Evolutionary conservation across 345 rosid species (phyloP).

Genomic region (Salix viminalis): DNA sequence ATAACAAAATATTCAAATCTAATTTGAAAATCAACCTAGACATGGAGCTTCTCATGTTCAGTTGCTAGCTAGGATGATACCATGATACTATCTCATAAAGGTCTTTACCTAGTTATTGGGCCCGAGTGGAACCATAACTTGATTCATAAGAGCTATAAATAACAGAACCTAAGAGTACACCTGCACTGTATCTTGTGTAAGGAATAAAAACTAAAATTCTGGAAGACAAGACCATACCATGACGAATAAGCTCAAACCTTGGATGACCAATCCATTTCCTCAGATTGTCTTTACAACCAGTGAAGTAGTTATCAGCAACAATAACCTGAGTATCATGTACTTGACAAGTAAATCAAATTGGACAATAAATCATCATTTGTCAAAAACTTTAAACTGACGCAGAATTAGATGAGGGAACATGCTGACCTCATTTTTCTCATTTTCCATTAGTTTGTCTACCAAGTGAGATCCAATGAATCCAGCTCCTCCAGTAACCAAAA

Average conservation of each 20-base stretch:
- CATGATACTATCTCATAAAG: not conserved
- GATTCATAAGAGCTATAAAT: not conserved
- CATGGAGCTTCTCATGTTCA: no score
- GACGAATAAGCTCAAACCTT: conserved; percentile 94
- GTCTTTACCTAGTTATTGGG: not conserved
- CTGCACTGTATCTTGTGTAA: not conserved
- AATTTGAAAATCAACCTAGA: not conserved
- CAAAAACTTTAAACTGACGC: no score
- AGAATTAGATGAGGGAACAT: not conserved
- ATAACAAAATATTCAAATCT: not conserved
- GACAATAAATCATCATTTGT: not conserved
- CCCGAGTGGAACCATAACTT: not conserved
- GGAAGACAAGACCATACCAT: conserved; percentile 47
- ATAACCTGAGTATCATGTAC: conserved; percentile 46
- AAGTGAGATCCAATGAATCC: conserved; percentile 96
- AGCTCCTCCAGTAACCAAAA: conserved; percentile 93
- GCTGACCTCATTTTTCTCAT: conserved; percentile 85
- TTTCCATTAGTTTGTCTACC: conserved; percentile 87
- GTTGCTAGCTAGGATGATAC: not conserved
- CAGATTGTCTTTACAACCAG: conserved; percentile 87
- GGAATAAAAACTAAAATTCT: not conserved
- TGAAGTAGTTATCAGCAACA: conserved; percentile 89
- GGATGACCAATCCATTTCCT: conserved; percentile 92
- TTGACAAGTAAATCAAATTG: not conserved
- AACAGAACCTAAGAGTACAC: not conserved